phyloP scores from a whole-genome alignment of 805 yeast genomes.

The Monosporozyma solicola region DNA sequence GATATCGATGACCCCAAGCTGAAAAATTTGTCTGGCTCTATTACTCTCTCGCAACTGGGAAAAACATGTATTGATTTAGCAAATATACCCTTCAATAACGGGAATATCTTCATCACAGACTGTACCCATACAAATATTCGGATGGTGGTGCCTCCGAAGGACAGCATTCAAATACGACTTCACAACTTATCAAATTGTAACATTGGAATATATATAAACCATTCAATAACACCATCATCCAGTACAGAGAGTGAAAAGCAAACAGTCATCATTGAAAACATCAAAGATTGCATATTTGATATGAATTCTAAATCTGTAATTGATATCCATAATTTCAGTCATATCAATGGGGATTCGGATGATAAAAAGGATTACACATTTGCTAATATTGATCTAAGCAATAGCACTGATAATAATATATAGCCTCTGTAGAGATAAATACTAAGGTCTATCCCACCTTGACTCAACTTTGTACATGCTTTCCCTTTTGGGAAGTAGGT shows the following conservation, averaged over 20 bases:
- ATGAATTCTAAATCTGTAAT: conserved; percentile 7
- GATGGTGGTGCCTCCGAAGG: conserved; percentile 7
- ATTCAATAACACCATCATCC: not conserved
- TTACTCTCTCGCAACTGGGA: conserved; percentile 11
- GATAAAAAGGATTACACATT: not conserved
- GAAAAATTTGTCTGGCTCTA: conserved; percentile 10
- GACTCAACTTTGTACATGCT: not conserved
- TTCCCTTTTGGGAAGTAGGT: conserved; percentile 1
- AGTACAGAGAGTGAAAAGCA: conserved; percentile 7
- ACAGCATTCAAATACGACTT: conserved; percentile 20
- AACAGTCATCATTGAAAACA: conserved; percentile 21
- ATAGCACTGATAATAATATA: not conserved
- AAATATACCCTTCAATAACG: conserved; percentile 13
- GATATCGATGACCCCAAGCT: not conserved
- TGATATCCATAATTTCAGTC: conserved; percentile 20
- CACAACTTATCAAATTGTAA: conserved; percentile 18
- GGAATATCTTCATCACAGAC: conserved; percentile 20
- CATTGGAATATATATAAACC: conserved; percentile 8
- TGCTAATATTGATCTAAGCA: not conserved
- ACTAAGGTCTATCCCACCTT: not conserved
- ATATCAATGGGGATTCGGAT: conserved; percentile 4
- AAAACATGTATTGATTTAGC: conserved; percentile 10
- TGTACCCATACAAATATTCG: conserved; percentile 11
- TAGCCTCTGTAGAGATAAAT: not conserved
- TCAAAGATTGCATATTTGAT: conserved; percentile 17